Evolutionary conservation across 176 grass and related monocot species (phyloP).

Genomic region (Triticum urartu): DNA sequence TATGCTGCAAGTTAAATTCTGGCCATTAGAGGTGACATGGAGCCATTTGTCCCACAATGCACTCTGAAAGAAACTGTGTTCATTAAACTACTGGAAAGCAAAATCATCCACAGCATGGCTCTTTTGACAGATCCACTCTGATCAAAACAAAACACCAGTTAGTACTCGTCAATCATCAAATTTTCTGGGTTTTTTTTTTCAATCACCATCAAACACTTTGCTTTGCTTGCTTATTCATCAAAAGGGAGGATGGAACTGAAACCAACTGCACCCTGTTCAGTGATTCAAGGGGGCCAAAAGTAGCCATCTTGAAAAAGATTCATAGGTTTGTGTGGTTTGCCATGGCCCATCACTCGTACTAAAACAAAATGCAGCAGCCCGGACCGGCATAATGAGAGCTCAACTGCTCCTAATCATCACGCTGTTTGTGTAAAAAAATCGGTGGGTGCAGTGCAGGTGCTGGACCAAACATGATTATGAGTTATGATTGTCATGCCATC

Average conservation of each 20-base stretch:
- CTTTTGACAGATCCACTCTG: not conserved
- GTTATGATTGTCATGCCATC: conserved; percentile 28
- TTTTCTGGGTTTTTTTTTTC: not conserved
- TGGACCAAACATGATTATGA: conserved; percentile 32
- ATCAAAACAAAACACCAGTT: not conserved
- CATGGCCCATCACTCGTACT: conserved; percentile 27
- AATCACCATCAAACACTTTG: conserved; percentile 12
- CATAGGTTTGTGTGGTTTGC: conserved; percentile 6
- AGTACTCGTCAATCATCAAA: not conserved
- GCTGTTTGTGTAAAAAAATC: conserved; percentile 30
- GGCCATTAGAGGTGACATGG: not conserved
- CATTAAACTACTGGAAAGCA: not conserved
- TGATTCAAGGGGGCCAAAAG: conserved; percentile 30
- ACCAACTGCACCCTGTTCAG: not conserved
- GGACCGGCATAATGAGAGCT: conserved; percentile 36
- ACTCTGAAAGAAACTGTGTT: not conserved
- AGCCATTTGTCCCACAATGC: not conserved
- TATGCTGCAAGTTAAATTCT: not conserved
- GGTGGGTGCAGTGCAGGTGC: conserved; percentile 19
- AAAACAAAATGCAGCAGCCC: not conserved
- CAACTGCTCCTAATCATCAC: conserved; percentile 47
- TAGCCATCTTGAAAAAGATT: conserved; percentile 16
- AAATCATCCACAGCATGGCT: not conserved
- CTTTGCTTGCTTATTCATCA: not conserved
- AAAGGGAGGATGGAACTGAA: not conserved